Evolutionary conservation across 768 basidiomycete species (phyloP), one percentile per base, ranked within the genome.

Genomic region (Pleurotus sapidus): DNA sequence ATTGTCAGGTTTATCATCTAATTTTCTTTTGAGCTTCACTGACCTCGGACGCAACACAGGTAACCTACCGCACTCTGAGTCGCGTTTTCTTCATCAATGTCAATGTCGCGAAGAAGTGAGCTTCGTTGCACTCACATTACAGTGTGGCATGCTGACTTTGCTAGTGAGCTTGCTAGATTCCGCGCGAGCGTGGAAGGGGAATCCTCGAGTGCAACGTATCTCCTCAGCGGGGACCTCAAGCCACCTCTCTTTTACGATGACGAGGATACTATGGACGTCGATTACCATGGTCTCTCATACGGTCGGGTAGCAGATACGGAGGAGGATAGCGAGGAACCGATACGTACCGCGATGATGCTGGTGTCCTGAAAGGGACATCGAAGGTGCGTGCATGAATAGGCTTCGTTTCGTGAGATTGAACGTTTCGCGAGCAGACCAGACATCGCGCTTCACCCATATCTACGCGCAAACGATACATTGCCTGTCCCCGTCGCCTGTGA

Each of bases 31-130:
- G 8, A 17, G 27, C 8, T 15, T 17, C 15, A 20, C 56, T 40
- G 56, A 59, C 50, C 27, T 24, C 23, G n/a, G n/a, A n/a, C n/a
- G 7, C 3, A 17, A 17, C n/a, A 1, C 58, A 93, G 91, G 88
- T 93, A 57, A 93, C 91, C 4, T 93, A 83, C 68, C 81, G 91
- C 38, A 85, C 83, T 4, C 76, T 93, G 49, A 92, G 91, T 63
- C 81, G 89, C 60, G 82, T 81, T 40, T 77, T 90, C 45, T 76
- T 77, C 0, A 77, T 93, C 54, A 87, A 92, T 63, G 89, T 92
- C 64, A 89, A 91, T 68, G 72, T 72, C 38, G 91, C 91, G 17
- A 93, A 92, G 67, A 88, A 85, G 91, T 92, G 59, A 64, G 80
- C 49, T 15, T n/a, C 23, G 40, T 55, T 18, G 15, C 59, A 48